phyloP scores from a whole-genome alignment of 2,329 filamentous ascomycete species.

The Microthyrium microscopicum region DNA sequence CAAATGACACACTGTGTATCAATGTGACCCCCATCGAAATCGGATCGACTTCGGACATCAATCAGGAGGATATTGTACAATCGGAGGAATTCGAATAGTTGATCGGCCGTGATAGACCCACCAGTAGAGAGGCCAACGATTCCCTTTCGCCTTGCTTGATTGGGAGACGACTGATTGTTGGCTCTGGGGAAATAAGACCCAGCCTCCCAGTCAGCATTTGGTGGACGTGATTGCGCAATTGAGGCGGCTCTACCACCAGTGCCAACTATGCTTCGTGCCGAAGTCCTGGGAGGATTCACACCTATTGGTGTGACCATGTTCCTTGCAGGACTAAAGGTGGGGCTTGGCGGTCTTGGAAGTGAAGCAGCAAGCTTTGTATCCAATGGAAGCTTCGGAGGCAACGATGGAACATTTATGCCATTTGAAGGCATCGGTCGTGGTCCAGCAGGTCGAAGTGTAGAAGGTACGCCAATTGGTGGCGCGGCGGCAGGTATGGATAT shows the following conservation, averaged over 20 bases:
- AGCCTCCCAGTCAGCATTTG: slow-evolving; percentile 17
- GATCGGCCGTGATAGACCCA: slow-evolving; percentile 48
- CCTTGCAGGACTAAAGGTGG: slow-evolving; percentile 62
- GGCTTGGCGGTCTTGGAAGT: slow-evolving; percentile 54
- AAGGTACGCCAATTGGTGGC: too few relatives aligned
- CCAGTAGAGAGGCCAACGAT: slow-evolving; percentile 37
- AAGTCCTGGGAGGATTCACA: slow-evolving; percentile 48
- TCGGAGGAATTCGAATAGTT: slow-evolving; percentile 54
- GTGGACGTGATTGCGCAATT: slow-evolving; percentile 21
- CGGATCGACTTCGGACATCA: slow-evolving; percentile 63
- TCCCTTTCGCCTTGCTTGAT: slow-evolving; percentile 12
- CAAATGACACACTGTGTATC: slow-evolving; percentile 72
- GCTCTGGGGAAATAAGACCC: slow-evolving; percentile 27
- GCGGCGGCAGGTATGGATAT: slow-evolving; percentile 9
- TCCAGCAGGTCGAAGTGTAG: slow-evolving; percentile 21
- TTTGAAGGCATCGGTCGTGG: slow-evolving; percentile 40
- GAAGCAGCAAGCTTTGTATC: slow-evolving; percentile 35
- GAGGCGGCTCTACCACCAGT: slow-evolving; percentile 22
- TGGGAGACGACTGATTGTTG: slow-evolving; percentile 7
- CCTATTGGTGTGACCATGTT: slow-evolving; percentile 51
- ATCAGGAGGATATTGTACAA: slow-evolving; percentile 59
- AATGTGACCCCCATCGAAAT: slow-evolving; percentile 81
- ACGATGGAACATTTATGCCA: too few relatives aligned
- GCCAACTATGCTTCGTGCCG: slow-evolving; percentile 45
- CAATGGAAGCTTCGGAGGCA: slow-evolving; percentile 30